Conservation (phyloP, 805 yeast genomes). For the Wickerhamiella azyma region DNA sequence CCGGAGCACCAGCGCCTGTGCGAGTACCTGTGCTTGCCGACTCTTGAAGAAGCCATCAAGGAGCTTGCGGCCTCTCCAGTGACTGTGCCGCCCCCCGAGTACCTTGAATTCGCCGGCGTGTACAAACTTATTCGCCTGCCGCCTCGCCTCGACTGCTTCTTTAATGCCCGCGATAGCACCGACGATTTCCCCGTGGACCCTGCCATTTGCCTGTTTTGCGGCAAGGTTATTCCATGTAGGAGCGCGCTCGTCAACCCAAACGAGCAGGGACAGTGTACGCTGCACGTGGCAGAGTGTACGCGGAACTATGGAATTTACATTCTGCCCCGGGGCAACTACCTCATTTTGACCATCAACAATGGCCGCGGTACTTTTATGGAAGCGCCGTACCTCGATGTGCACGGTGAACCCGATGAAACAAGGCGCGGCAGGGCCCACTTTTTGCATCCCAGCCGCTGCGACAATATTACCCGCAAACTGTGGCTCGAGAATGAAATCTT, state of each 20-base stretch:
- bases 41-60: constrained; percentile 11
- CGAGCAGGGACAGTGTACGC: constrained; percentile 62
- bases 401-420: constrained; percentile 75
- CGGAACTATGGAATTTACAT: constrained; percentile 57
- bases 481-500: constrained; percentile 75
- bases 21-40: constrained; percentile 17
- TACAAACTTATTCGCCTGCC: constrained; percentile 55
- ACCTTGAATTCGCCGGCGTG: constrained; percentile 50
- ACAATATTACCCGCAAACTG: constrained; percentile 46
- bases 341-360: constrained; percentile 45
- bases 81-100: background rate
- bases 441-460: constrained; percentile 48
- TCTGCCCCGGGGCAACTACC: constrained; percentile 52
- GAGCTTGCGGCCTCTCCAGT: background rate
- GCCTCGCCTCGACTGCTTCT: constrained; percentile 48
- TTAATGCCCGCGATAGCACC: constrained; percentile 28
- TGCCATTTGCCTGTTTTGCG: constrained; percentile 79
- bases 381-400: constrained; percentile 74
- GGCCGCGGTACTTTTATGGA: constrained; percentile 73
- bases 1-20: constrained; percentile 19
- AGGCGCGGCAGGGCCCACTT: constrained; percentile 58
- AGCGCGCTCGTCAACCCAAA: constrained; percentile 34
- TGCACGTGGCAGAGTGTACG: constrained; percentile 47
- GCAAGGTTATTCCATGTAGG: constrained; percentile 54
- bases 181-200: constrained; percentile 40